These are phyloP conservation scores for Yamadazyma diddensiae DNA, from an alignment of 1,139 yeast species.

Conservation along the genomic window DNA sequence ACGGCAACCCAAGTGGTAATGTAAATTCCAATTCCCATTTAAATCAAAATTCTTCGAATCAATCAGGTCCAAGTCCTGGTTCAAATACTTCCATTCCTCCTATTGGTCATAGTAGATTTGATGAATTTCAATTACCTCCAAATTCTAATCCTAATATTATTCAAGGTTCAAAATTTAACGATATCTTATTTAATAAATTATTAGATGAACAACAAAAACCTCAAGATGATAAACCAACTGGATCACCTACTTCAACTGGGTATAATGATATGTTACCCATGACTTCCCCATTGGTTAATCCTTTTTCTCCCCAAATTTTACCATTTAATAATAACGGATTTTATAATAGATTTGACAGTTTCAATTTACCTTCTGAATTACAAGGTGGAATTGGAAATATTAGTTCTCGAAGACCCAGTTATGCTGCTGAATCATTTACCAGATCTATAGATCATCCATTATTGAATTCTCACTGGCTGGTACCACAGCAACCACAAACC, in stretches of 20 bases:
- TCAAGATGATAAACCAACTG: background rate
- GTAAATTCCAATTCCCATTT: too few species aligned
- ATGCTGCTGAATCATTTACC: slow-evolving; percentile 60
- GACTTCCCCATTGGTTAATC: slow-evolving; percentile 15
- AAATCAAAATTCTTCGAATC: too few species aligned
- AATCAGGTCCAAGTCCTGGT: too few species aligned
- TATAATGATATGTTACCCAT: slow-evolving; percentile 9
- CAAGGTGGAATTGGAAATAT: slow-evolving; percentile 66
- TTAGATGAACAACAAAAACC: slow-evolving; percentile 10
- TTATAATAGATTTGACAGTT: slow-evolving; percentile 25
- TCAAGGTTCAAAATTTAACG: slow-evolving; percentile 20
- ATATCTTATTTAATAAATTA: slow-evolving; percentile 27
- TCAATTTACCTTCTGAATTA: slow-evolving; percentile 54
- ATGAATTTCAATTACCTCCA: slow-evolving; percentile 13
- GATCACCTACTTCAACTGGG: slow-evolving; percentile 4
- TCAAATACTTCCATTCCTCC: too few species aligned
- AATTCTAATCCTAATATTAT: slow-evolving; percentile 8
- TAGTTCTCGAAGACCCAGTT: slow-evolving; percentile 61
- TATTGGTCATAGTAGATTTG: slow-evolving; percentile 1
- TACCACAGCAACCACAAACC: slow-evolving; percentile 8
- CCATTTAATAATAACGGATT: slow-evolving; percentile 22
- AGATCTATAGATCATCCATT: slow-evolving; percentile 22
- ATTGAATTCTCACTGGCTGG: slow-evolving; percentile 6
- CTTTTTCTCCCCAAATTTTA: slow-evolving; percentile 13
- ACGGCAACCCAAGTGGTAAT: slow-evolving; percentile 1